Conservation (phyloP, 2,329 filamentous ascomycete genomes). For the Cercospora zeae-maydis region DNA sequence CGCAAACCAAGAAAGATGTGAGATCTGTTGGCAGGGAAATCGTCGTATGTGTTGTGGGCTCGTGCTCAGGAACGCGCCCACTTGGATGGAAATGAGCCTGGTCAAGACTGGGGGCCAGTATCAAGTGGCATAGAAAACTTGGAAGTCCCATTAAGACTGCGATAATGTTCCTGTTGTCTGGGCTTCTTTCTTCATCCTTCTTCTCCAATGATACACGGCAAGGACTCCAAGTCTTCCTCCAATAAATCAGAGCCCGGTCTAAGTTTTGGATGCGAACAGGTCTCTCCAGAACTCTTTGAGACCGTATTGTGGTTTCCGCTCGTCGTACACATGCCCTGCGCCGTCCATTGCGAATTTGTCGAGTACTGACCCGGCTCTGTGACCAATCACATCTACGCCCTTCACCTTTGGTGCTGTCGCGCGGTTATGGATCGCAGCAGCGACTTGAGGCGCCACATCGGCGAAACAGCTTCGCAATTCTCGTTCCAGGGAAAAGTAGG, state of each 20-base stretch:
- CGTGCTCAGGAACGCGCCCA: neutral
- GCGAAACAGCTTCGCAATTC: constrained; percentile 80
- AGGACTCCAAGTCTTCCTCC: neutral
- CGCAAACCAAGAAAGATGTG: neutral
- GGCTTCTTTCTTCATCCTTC: neutral
- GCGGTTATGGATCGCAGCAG: constrained; percentile 67
- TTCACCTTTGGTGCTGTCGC: constrained; percentile 51
- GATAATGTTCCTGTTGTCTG: neutral
- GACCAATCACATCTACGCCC: constrained; percentile 41
- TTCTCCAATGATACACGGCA: neutral
- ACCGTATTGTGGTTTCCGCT: constrained; percentile 72
- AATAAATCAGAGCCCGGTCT: neutral
- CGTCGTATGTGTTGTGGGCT: neutral
- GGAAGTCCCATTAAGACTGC: neutral
- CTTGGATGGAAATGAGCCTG: neutral
- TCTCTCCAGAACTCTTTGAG: constrained; percentile 88
- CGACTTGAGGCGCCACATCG: constrained; percentile 75
- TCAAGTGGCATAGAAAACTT: neutral
- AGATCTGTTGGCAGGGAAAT: neutral
- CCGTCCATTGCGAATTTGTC: constrained; percentile 56
- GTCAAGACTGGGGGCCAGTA: neutral
- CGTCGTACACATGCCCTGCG: constrained; percentile 67
- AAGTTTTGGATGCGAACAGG: constrained; percentile 51
- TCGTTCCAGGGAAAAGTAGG: constrained; percentile 79
- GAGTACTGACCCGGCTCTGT: constrained; percentile 54